phyloP scores from a whole-genome alignment of 805 yeast species.

The Komagataella phaffii region DNA sequence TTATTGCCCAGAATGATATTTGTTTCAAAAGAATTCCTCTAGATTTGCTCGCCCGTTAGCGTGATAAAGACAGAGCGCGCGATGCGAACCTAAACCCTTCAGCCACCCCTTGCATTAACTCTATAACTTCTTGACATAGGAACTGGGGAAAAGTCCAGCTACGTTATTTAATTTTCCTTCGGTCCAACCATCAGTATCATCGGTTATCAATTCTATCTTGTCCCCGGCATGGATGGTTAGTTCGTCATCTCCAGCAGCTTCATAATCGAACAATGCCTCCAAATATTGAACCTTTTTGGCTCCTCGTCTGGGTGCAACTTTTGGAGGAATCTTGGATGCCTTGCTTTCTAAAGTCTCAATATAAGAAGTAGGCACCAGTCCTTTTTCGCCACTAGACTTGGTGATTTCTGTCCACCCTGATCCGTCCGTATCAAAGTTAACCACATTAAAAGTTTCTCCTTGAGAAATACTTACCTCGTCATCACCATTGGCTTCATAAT shows the following conservation, averaged over 20 bases:
- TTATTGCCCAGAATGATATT: neutral
- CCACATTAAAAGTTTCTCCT: slow-evolving; percentile 48
- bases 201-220: slow-evolving; percentile 47
- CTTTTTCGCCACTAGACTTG: slow-evolving; percentile 33
- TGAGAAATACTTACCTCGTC: slow-evolving; percentile 58
- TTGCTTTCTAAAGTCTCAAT: slow-evolving; percentile 26
- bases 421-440: slow-evolving; percentile 61
- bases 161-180: slow-evolving; percentile 66
- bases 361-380: slow-evolving; percentile 81
- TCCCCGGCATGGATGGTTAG: slow-evolving; percentile 64
- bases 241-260: slow-evolving; percentile 73
- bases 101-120: neutral
- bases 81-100: neutral
- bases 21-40: neutral
- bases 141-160: slow-evolving; percentile 66
- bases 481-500: slow-evolving; percentile 52
- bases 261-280: slow-evolving; percentile 64
- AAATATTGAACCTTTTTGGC: slow-evolving; percentile 51
- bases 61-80: neutral
- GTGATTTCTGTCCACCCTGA: slow-evolving; percentile 79
- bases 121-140: slow-evolving; percentile 35
- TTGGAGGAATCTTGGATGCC: slow-evolving; percentile 47
- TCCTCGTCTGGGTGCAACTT: slow-evolving; percentile 69
- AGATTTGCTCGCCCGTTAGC: neutral
- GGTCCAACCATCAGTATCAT: slow-evolving; percentile 89